A percentile compares a stretch with the other conserved stretches of the same genome.
Conservation (phyloP, 805 yeast species). For the Wilhelminamyces savonicus region DNA sequence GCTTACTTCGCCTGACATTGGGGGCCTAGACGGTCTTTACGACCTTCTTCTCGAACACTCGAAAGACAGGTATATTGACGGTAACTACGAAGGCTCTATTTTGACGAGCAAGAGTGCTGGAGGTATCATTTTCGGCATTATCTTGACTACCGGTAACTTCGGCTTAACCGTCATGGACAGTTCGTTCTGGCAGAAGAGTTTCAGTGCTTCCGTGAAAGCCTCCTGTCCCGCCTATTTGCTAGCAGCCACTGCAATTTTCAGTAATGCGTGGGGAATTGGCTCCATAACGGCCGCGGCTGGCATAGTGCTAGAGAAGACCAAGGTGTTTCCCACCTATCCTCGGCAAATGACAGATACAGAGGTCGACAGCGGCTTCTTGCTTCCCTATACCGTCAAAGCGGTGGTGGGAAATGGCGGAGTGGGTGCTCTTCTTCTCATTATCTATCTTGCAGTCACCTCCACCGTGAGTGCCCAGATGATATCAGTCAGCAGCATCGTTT, state of each 20-base stretch:
- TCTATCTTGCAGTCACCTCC: constrained; percentile 37
- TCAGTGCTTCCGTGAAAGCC: constrained; percentile 28
- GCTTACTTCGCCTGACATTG: constrained; percentile 16
- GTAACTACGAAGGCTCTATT: constrained; percentile 28
- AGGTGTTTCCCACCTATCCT: constrained; percentile 27
- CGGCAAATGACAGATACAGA: constrained; percentile 20
- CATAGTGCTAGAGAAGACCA: constrained; percentile 18
- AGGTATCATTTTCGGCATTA: constrained; percentile 28
- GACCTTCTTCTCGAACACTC: constrained; percentile 11
- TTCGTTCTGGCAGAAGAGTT: constrained; percentile 36
- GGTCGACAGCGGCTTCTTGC: constrained; percentile 22
- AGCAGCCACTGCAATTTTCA: constrained; percentile 25
- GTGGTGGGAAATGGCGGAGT: constrained; percentile 25
- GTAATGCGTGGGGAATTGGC: constrained; percentile 32
- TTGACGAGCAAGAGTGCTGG: constrained; percentile 32
- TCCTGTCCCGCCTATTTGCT: constrained; percentile 32
- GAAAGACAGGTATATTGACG: constrained; percentile 17
- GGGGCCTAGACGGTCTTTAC: constrained; percentile 23
- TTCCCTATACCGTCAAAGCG: constrained; percentile 25
- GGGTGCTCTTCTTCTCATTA: constrained; percentile 25
- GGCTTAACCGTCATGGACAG: constrained; percentile 34
- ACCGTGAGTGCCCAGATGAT: constrained; percentile 36
- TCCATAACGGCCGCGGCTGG: constrained; percentile 27
- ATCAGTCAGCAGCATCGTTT: constrained; percentile 33
- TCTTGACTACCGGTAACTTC: constrained; percentile 28